A percentile compares a stretch with the other conserved stretches of the same genome.
These are phyloP conservation scores for Vitis labrusca DNA, from an alignment of 164 flowering plant species.

Conservation along the genomic window DNA sequence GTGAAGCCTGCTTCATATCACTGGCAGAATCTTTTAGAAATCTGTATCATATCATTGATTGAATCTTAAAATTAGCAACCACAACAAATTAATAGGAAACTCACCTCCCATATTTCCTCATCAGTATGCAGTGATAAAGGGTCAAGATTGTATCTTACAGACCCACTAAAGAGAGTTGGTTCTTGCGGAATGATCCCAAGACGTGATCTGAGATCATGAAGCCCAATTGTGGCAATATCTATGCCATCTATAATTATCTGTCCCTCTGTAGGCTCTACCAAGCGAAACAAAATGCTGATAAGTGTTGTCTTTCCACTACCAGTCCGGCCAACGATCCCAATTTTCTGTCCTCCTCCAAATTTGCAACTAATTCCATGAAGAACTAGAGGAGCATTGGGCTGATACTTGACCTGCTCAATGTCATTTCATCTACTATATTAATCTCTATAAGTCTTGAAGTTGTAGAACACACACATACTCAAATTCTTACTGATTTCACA, in stretches of 20 bases:
- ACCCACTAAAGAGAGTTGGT: conserved; percentile 63
- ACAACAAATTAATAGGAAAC: background rate
- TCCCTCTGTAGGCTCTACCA: conserved; percentile 69
- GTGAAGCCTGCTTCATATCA: too few species aligned
- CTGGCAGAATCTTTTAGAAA: too few species aligned
- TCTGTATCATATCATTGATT: too few species aligned
- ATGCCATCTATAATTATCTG: conserved; percentile 53
- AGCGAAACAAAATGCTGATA: conserved; percentile 60
- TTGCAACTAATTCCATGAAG: conserved; percentile 67
- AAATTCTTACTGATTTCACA: too few species aligned
- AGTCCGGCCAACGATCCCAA: conserved; percentile 84
- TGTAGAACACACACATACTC: too few species aligned
- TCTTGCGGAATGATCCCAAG: conserved; percentile 79
- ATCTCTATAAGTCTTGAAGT: too few species aligned
- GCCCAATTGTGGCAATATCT: conserved; percentile 67
- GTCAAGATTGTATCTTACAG: conserved; percentile 68
- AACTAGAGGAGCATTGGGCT: conserved; percentile 60
- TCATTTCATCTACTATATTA: background rate
- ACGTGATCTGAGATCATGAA: conserved; percentile 66
- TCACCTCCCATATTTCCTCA: conserved; percentile 71
- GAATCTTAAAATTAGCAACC: too few species aligned
- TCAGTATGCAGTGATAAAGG: conserved; percentile 57
- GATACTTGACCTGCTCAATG: conserved; percentile 62
- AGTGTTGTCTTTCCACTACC: conserved; percentile 85
- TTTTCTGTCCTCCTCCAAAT: conserved; percentile 63